Evolutionary conservation across 2,329 filamentous ascomycete genomes (phyloP), one percentile per base, ranked within the genome.

Genomic region (Phyllachora maydis): DNA sequence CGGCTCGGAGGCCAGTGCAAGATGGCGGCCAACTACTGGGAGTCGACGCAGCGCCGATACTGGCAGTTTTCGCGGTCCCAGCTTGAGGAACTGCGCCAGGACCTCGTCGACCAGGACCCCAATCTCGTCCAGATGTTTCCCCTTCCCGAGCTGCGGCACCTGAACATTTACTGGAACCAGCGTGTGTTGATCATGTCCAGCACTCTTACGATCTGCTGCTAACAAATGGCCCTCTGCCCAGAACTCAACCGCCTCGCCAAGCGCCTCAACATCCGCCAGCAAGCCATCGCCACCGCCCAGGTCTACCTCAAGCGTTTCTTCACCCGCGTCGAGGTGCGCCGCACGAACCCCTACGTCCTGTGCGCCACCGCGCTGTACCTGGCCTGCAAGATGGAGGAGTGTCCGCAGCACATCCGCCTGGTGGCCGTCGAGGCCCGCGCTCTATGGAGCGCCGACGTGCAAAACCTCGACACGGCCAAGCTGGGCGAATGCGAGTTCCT

Each of bases 21-120:
- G 25, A 93, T 93, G 85, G 79, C 85, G 16, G 78, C 83, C 42
- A 93, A 85, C 50, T 98, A 85, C 54, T 98, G 83, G 83, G 75
- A 81, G 33, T 95, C 88, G 26, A 88, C 81, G 14, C 88, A 98
- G 51, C 67, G 74, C 36, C 74, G 70, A 35, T 67, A 77, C 53
- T 98, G 88, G 88, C 75, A 79, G 27, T 92, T 91, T 48, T 73
- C 78, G 22, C 75, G 79, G 40, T 70, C 81, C 31, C 69, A 83
- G 43, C 61, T 98, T 25, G 65, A 67, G 9, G 60, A 73, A 24
- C 66, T 77, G 44, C 72, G 85, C 27, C 66, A 73, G 41, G 67
- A 68, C 38, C 66, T 92, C 21, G 75, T 78, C 38, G 73, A 82
- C 31, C 67, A 73, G 28, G 76, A 91, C 39, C 64, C 67, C 31